A percentile compares a stretch with the other conserved stretches of the same genome.
phyloP scores from a whole-genome alignment of 331 rosid genomes.

The Telfairia occidentalis region DNA sequence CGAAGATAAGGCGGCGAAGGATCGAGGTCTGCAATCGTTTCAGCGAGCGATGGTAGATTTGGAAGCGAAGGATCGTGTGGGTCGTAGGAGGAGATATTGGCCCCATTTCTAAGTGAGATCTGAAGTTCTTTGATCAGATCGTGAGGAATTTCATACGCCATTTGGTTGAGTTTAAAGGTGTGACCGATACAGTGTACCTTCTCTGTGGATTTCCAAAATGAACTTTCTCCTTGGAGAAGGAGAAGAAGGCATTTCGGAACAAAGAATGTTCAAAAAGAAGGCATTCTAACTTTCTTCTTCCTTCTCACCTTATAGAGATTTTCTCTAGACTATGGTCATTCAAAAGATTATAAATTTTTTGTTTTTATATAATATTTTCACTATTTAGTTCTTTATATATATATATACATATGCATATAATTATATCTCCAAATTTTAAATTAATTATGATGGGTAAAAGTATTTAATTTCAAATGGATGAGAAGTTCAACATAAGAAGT shows the following conservation, averaged over 20 bases:
- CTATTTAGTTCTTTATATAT: too few relatives aligned
- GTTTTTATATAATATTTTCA: too few relatives aligned
- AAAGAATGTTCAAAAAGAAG: too few relatives aligned
- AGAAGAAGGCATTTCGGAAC: neutral
- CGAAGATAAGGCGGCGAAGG: conserved; percentile 78
- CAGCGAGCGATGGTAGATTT: conserved; percentile 42
- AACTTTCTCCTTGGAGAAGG: neutral
- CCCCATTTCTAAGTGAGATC: conserved; percentile 47
- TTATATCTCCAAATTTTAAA: too few relatives aligned
- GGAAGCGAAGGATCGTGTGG: conserved; percentile 47
- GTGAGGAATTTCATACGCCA: conserved; percentile 57
- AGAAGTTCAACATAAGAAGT: too few relatives aligned
- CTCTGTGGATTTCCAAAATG: neutral
- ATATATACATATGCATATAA: too few relatives aligned
- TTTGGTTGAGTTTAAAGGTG: conserved; percentile 25
- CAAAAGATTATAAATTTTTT: too few relatives aligned
- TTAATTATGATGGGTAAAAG: too few relatives aligned
- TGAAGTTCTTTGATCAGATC: conserved; percentile 55
- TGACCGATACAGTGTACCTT: neutral
- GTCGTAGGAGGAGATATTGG: conserved; percentile 56
- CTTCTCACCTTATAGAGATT: too few relatives aligned
- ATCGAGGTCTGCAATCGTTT: conserved; percentile 53
- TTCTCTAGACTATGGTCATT: too few relatives aligned
- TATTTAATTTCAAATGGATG: too few relatives aligned
- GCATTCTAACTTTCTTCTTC: too few relatives aligned